Percentiles rank a stretch among this genome's conserved stretches.
Conservation (phyloP, 805 yeast species). For the Yamadazyma kitorensis region DNA sequence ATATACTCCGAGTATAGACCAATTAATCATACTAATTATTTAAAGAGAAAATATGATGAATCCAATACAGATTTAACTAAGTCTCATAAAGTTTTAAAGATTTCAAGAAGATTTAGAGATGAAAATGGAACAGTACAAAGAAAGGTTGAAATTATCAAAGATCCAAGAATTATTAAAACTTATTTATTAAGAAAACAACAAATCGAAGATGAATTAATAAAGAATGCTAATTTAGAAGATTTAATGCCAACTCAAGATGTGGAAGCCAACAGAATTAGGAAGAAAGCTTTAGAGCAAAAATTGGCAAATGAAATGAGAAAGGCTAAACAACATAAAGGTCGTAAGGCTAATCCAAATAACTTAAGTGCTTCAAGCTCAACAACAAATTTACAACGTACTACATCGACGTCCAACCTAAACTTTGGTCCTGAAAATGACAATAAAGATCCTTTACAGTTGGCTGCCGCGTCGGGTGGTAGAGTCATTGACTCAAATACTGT, state of each 20-base stretch:
- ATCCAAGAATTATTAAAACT: constrained; percentile 83
- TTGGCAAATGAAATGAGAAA: constrained; percentile 79
- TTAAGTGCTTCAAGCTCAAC: too few relatives aligned
- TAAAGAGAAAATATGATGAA: constrained; percentile 34
- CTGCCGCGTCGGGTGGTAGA: constrained; percentile 43
- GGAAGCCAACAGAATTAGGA: constrained; percentile 74
- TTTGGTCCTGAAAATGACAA: too few relatives aligned
- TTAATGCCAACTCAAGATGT: constrained; percentile 77
- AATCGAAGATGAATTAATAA: constrained; percentile 51
- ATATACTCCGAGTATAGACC: constrained; percentile 40
- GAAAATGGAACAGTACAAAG: constrained; percentile 84
- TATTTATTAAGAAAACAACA: constrained; percentile 71
- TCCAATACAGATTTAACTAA: constrained; percentile 31
- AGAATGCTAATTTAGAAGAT: constrained; percentile 68
- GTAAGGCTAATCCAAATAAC: too few relatives aligned
- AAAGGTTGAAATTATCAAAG: constrained; percentile 71
- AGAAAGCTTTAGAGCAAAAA: constrained; percentile 76
- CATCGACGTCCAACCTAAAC: too few relatives aligned
- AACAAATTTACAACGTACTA: too few relatives aligned
- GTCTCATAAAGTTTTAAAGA: constrained; percentile 35
- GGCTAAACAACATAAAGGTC: constrained; percentile 33
- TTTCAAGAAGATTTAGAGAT: constrained; percentile 78
- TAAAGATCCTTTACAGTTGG: constrained; percentile 34
- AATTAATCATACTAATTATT: constrained; percentile 25
- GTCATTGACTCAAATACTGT: constrained; percentile 43